These are phyloP conservation scores for Metschnikowia santaceciliae DNA, from an alignment of 805 yeast genomes.

Conservation along the genomic window DNA sequence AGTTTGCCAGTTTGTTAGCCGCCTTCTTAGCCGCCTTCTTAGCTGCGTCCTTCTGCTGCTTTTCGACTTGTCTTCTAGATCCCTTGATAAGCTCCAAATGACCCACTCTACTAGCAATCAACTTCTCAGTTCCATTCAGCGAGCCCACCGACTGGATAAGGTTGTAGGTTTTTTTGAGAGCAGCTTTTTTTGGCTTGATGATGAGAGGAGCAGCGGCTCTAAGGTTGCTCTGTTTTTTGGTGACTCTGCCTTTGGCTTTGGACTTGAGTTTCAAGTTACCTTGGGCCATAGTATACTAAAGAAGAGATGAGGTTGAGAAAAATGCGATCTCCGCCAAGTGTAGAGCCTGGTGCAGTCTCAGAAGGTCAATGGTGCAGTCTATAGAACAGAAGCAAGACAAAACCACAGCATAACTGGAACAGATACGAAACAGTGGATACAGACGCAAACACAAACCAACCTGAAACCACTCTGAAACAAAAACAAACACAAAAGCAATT, in stretches of 20 bases:
- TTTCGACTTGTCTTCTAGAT: conserved; percentile 78
- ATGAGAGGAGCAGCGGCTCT: conserved; percentile 70
- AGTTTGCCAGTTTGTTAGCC: conserved; percentile 2
- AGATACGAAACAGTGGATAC: no score
- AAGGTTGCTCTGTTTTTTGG: conserved; percentile 63
- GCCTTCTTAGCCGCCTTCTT: conserved; percentile 20
- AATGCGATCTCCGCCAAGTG: background rate
- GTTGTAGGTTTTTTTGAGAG: conserved; percentile 43
- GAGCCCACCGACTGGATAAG: conserved; percentile 45
- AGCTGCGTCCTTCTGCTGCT: conserved; percentile 41
- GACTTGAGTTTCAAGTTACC: conserved; percentile 59
- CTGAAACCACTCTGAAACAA: no score
- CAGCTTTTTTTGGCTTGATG: conserved; percentile 62
- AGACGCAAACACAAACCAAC: no score
- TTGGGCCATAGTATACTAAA: conserved; percentile 60
- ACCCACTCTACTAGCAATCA: conserved; percentile 87
- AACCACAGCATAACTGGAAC: no score
- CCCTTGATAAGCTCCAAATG: conserved; percentile 91
- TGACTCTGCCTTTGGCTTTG: conserved; percentile 47
- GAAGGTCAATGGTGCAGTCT: background rate
- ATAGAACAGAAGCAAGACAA: no score
- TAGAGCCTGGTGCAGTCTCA: background rate
- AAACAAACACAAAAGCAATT: no score
- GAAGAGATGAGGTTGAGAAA: background rate
- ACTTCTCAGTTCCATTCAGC: conserved; percentile 61